Base-by-base conservation (phyloP, 805 yeast genomes). In the Brettanomyces custersianus region DNA sequence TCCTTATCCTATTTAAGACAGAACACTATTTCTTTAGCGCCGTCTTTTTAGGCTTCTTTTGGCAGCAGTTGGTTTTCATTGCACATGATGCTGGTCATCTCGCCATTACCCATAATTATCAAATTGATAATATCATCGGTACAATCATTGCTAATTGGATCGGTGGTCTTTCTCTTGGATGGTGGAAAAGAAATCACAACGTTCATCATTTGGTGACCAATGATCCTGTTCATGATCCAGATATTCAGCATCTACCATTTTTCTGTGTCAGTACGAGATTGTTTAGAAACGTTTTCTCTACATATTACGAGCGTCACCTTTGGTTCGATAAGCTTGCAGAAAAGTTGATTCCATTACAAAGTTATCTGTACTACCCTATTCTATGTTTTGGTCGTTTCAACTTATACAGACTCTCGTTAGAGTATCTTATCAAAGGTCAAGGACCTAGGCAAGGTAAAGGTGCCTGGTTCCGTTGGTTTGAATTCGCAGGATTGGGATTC, bases 161-260 rank as follows among this genome's bases (percentile, higher is more conserved):
- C 35, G 96, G 96, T n/a, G 96, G 96, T 0, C 65, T 86, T 29
- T 82, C 94, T 31, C 52, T 85, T 16, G 94, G 95, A 2, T 86
- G 96, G 96, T 86, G 96, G 96, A 87, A 86, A 48, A 67, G 88
- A 35, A 86, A 83, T 57, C 96, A 86, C 59, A 86, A 86, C 54
- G 94, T 86, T n/a, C 96, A 86, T 57, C 96, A 86, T 54, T 60
- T 86, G 35, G 70, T 86, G 37, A 82, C 95, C n/a, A 86, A 86
- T 56, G 95, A 86, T 52, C 95, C 96, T 0, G 80, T 81, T 2
- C 95, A 87, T 52, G 96, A 86, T 50, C 96, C 96, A 0, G 96
- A 86, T 59, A 87, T 86, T 52, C 96, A 86, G 58, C 95, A 86
- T 59, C 57, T 86, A 43, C 96, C 96, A 1, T 86, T 86, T 48